phyloP scores from a whole-genome alignment of 805 yeast species.

The Priceomyces melissophilus region DNA sequence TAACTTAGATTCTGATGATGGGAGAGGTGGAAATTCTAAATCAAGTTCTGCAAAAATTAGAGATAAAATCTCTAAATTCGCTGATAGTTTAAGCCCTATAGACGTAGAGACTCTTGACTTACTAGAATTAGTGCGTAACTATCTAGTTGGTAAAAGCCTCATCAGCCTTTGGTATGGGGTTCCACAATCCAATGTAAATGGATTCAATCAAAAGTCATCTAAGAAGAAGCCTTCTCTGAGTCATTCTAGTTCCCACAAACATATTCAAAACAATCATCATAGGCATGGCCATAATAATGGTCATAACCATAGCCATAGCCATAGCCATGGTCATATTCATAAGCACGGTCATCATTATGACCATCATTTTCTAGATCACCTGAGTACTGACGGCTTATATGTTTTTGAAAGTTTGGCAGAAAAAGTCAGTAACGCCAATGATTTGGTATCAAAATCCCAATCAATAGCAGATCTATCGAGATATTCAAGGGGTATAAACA shows the following conservation, averaged over 20 bases:
- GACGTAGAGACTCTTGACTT: slow-evolving; percentile 42
- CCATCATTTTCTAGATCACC: neutral
- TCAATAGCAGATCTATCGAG: slow-evolving; percentile 19
- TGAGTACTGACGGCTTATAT: neutral
- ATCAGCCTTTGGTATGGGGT: slow-evolving; percentile 31
- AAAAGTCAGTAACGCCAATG: slow-evolving; percentile 19
- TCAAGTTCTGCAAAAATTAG: slow-evolving; percentile 28
- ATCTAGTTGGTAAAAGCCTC: slow-evolving; percentile 32
- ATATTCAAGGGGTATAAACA: slow-evolving; percentile 32
- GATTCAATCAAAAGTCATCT: neutral
- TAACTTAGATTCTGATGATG: slow-evolving; percentile 16
- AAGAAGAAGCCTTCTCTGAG: slow-evolving; percentile 10
- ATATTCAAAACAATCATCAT: slow-evolving; percentile 2
- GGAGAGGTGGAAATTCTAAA: slow-evolving; percentile 8
- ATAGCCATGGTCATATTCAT: neutral
- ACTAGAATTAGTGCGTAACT: slow-evolving; percentile 28
- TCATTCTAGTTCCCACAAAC: slow-evolving; percentile 5
- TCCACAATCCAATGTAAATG: slow-evolving; percentile 1
- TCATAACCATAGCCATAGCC: slow-evolving; percentile 1
- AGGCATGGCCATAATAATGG: neutral
- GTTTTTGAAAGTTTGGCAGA: slow-evolving; percentile 34
- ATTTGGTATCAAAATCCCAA: slow-evolving; percentile 9
- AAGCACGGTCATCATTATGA: slow-evolving; percentile 9
- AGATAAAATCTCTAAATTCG: slow-evolving; percentile 31
- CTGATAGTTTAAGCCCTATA: slow-evolving; percentile 31